These are phyloP conservation scores for Inonotus hispidus DNA, from an alignment of 1,284 basidiomycete species.

Conservation along the genomic window DNA sequence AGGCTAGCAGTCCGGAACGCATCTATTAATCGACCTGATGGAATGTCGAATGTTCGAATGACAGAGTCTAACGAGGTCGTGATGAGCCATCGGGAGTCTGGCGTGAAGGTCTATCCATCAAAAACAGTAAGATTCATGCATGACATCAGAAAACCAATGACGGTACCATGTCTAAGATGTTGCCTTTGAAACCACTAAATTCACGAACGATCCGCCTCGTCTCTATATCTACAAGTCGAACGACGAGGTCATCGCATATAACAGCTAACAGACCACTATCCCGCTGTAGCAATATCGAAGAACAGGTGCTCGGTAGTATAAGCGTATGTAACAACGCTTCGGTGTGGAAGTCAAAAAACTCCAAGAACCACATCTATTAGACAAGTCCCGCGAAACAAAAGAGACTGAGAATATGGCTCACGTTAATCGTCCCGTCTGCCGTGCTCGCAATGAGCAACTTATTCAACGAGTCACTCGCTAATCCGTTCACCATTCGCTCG, in stretches of 20 bases:
- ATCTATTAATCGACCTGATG: slow-evolving; percentile 88
- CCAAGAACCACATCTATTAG: background rate
- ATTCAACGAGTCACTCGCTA: slow-evolving; percentile 87
- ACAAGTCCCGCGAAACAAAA: background rate
- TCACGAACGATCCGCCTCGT: slow-evolving; percentile 86
- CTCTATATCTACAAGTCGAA: slow-evolving; percentile 90
- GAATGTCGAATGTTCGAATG: slow-evolving; percentile 95
- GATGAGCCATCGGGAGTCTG: slow-evolving; percentile 92
- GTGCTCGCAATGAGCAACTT: slow-evolving; percentile 78
- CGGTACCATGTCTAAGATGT: slow-evolving; percentile 83
- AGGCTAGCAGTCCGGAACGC: slow-evolving; percentile 88
- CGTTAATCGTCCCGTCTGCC: slow-evolving; percentile 83
- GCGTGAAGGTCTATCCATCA: slow-evolving; percentile 74
- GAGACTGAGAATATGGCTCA: slow-evolving; percentile 36
- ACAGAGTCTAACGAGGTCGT: slow-evolving; percentile 85
- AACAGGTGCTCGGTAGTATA: slow-evolving; percentile 62
- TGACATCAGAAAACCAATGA: slow-evolving; percentile 28
- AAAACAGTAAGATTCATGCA: background rate
- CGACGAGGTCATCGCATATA: slow-evolving; percentile 79
- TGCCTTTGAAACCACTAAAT: slow-evolving; percentile 72
- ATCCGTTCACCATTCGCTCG: slow-evolving; percentile 70
- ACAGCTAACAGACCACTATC: slow-evolving; percentile 85
- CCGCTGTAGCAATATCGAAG: slow-evolving; percentile 74
- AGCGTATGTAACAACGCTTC: slow-evolving; percentile 67
- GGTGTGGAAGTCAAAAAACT: slow-evolving; percentile 97